Conservation (phyloP, 108 stramenopile species). For the Epipyxis sp. region DNA sequence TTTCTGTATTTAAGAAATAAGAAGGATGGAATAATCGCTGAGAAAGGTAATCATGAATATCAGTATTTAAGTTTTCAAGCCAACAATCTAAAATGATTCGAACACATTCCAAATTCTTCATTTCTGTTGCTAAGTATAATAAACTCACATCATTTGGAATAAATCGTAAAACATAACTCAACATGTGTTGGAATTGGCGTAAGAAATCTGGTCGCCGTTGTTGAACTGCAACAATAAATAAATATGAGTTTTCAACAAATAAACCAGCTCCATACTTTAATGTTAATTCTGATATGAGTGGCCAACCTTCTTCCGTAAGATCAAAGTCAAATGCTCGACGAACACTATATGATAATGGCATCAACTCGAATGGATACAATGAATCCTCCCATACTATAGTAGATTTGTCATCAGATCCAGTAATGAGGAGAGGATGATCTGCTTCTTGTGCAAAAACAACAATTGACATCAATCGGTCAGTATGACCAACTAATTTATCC, state of each 20-base stretch:
- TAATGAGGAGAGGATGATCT: slow-evolving; percentile 17
- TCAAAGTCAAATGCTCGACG: slow-evolving; percentile 7
- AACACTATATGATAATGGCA: slow-evolving; percentile 18
- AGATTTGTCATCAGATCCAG: slow-evolving; percentile 22
- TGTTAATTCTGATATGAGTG: neutral
- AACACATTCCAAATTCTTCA: neutral
- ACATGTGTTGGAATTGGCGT: neutral
- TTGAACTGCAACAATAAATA: neutral
- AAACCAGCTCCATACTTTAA: neutral
- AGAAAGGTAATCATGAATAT: neutral
- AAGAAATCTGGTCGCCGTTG: slow-evolving; percentile 12
- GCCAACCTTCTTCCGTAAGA: slow-evolving; percentile 20
- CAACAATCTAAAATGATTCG: neutral
- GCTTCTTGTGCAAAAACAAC: neutral
- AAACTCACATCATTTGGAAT: neutral
- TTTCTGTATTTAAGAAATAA: neutral
- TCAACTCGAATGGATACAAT: slow-evolving; percentile 3
- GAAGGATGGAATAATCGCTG: neutral
- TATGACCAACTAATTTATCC: slow-evolving; percentile 10
- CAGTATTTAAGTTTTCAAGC: neutral
- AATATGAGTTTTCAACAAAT: neutral
- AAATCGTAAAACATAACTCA: neutral
- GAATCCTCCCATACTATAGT: slow-evolving; percentile 21
- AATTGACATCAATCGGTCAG: neutral
- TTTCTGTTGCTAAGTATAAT: neutral